Evolutionary conservation across 495 filamentous ascomycete species (phyloP), one percentile per base, ranked within the genome.

Genomic region (Halenospora varia): DNA sequence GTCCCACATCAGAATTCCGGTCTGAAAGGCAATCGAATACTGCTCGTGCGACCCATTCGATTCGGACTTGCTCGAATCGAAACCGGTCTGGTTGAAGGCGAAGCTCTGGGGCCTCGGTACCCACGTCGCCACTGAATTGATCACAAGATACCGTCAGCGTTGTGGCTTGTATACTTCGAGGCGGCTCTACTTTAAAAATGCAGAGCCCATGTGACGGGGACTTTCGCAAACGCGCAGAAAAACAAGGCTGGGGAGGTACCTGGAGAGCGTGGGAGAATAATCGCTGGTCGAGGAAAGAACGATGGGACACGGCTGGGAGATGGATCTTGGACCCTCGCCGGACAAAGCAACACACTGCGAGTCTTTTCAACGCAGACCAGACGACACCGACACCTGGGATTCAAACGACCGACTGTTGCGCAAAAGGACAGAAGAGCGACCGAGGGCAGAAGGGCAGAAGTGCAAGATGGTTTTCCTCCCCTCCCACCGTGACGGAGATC

Each of bases 21-120:
- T 41, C 56, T 19, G 50, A 18, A 9, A 41, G 22, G 41, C 15
- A 29, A 35, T 49, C 41, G 52, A 46, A 18, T 35, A 60, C 13
- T 41, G 62, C 52, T 62, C 63, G 62, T 65, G n/a, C n/a, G 55
- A 56, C 63, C 63, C 56, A 48, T 59, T 60, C 56, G 56, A 56
- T 51, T 53, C 48, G 59, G 55, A 55, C 24, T 54, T 48, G 62
- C 46, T 52, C 13, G 51, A 51, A 48, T 57, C 55, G 29, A 56
- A 41, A 26, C 45, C 4, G 25, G 18, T 25, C 11, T 26, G 13
- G 47, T 18, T 11, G 54, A 56, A 40, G 13, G 42, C 56, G 61
- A 59, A 63, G 56, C 61, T 18, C 40, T 48, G 51, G 11, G 26
- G 61, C 61, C 56, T 63, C 61, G 55, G 56, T 62, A 55, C 22